Conservation (phyloP, 768 basidiomycete species). For the Pulveroboletus sp. region DNA sequence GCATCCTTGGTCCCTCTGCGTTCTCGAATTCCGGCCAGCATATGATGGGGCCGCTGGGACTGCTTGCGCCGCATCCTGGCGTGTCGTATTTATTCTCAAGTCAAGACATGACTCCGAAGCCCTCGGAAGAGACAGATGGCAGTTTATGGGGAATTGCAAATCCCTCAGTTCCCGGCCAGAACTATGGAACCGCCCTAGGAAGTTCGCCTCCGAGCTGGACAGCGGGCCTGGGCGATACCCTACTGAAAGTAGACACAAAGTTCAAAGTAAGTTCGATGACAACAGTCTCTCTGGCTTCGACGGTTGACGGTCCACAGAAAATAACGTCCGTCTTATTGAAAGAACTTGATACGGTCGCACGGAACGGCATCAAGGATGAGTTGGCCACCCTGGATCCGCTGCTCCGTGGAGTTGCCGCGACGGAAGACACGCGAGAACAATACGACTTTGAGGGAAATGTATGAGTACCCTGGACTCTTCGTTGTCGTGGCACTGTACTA, state of each 20-base stretch:
- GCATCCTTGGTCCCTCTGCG: constrained; percentile 77
- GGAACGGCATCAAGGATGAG: constrained; percentile 78
- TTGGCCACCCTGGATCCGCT: constrained; percentile 77
- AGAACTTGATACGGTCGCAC: constrained; percentile 78
- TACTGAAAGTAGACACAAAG: constrained; percentile 77
- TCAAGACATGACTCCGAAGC: constrained; percentile 35
- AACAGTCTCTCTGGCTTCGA: not conserved
- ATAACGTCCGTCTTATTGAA: constrained; percentile 73
- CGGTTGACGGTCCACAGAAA: constrained; percentile 52
- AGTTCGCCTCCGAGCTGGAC: constrained; percentile 63
- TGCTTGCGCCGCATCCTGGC: constrained; percentile 74
- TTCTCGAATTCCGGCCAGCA: constrained; percentile 66
- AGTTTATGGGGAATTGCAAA: constrained; percentile 76
- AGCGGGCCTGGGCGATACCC: constrained; percentile 59
- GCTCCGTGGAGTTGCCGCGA: constrained; percentile 50
- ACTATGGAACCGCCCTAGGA: constrained; percentile 33
- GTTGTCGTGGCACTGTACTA: constrained; percentile 23
- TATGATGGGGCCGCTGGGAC: constrained; percentile 71
- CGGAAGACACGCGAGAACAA: constrained; percentile 36
- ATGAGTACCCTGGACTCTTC: constrained; percentile 16
- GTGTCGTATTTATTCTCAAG: constrained; percentile 68
- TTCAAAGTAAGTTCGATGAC: constrained; percentile 58
- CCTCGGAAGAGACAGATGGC: constrained; percentile 40
- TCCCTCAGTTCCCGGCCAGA: constrained; percentile 28
- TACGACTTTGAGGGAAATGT: constrained; percentile 42